Evolutionary conservation across 768 basidiomycete genomes (phyloP), one percentile per base, ranked within the genome.

Genomic region (Pulveroboletus sp.): DNA sequence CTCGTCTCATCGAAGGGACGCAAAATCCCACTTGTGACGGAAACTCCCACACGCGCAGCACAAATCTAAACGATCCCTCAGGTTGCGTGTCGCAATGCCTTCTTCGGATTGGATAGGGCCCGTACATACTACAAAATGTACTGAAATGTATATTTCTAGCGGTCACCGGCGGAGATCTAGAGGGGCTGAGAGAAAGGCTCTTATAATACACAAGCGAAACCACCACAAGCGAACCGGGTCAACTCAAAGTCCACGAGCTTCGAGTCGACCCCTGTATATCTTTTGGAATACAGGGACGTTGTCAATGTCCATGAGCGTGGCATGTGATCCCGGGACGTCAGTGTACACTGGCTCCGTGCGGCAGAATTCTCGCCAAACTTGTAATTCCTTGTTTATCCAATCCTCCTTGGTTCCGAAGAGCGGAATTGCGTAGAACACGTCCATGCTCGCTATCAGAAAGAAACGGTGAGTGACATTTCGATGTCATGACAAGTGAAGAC

Each of bases 221-320:
- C n/a, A n/a, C n/a, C n/a, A n/a, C 31, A 31, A 10, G 31, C 5
- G 10, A 12, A 14, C 7, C 31, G 19, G 19, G 11, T 6, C 32
- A 36, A 6, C 6, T 41, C n/a, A 41, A 27, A 41, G 23, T 14
- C 40, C 40, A 27, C 40, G 40, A 11, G 60, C 54, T 17, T 56
- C 62, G 13, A 59, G 52, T 12, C 49, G 60, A 22, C 6, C 36
- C 14, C 54, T 38, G 50, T 59, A 64, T 35, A 64, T 61, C 20
- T 47, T 55, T 26, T 63, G 61, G 62, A 62, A 62, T 11, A 24
- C 47, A 2, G 59, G 51, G 10, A 55, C 59, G 17, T 64, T 59
- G 37, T 55, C 53, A 40, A 53, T 50, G 53, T 63, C 53, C 59
- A 62, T 61, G 16, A 62, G 51, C 6, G 57, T 62, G 34, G 59